phyloP scores from a whole-genome alignment of 2,329 filamentous ascomycete species.

The Elsinoe arachidis region DNA sequence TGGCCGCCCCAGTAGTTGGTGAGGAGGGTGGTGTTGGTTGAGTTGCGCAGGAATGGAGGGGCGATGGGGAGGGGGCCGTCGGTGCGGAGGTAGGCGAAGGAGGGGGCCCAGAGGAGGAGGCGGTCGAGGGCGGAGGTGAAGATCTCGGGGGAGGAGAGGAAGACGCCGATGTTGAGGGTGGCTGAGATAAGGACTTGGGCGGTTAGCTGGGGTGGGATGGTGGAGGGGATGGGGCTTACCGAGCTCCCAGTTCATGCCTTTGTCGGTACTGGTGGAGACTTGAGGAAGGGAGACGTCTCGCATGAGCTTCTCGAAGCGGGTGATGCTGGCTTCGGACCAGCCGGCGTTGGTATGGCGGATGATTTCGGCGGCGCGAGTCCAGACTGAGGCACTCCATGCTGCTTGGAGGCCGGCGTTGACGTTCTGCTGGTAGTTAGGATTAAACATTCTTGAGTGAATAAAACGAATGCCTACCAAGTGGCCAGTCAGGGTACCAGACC shows the following conservation, averaged over 20 bases:
- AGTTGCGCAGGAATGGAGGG: neutral
- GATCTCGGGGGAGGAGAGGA: neutral
- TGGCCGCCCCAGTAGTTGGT: neutral
- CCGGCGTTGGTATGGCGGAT: constrained; percentile 3
- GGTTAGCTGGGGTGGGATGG: neutral
- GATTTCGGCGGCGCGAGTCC: neutral
- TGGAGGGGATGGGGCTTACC: neutral
- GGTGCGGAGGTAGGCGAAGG: constrained; percentile 3
- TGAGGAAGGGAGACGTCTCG: neutral
- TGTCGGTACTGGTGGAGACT: neutral
- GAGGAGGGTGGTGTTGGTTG: neutral
- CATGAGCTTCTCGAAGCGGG: neutral
- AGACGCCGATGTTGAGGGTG: constrained; percentile 1
- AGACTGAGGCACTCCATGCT: constrained; percentile 6
- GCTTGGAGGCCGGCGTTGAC: constrained; percentile 2
- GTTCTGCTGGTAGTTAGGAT: neutral
- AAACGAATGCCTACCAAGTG: neutral
- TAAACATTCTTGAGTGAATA: neutral
- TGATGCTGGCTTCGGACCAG: neutral
- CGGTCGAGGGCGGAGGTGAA: neutral
- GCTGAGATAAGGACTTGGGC: neutral
- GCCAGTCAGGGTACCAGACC: neutral
- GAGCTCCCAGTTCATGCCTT: constrained; percentile 6
- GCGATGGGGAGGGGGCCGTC: neutral
- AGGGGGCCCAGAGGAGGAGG: neutral